Percentiles rank a stretch among this genome's conserved stretches.
phyloP scores from a whole-genome alignment of 768 basidiomycete genomes.

The Pisolithus albus region DNA sequence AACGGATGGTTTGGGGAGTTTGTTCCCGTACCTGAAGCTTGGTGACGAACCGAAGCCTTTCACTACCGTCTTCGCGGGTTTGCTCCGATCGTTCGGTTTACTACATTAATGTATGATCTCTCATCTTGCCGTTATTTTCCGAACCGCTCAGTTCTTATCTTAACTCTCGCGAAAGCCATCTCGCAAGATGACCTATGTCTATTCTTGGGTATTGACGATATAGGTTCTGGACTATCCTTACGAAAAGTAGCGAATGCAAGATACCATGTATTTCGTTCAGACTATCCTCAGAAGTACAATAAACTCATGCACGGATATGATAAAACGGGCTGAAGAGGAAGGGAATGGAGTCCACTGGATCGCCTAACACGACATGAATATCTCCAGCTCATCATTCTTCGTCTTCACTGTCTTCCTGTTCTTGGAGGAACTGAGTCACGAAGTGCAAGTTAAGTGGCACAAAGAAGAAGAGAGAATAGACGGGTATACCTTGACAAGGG shows the following conservation, averaged over 20 bases:
- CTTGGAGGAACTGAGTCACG: slow-evolving; percentile 75
- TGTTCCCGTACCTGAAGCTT: slow-evolving; percentile 73
- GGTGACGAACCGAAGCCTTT: slow-evolving; percentile 42
- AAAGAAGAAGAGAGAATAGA: slow-evolving; percentile 1
- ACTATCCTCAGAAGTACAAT: slow-evolving; percentile 11
- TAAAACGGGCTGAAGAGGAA: background rate
- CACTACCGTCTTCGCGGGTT: slow-evolving; percentile 11
- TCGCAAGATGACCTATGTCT: background rate
- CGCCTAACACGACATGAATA: too few relatives aligned
- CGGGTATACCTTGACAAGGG: slow-evolving; percentile 74
- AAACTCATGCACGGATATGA: background rate
- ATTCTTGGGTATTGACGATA: background rate
- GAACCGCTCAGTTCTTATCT: too few relatives aligned
- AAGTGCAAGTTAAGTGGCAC: background rate
- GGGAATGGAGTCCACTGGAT: background rate
- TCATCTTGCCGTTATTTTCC: background rate
- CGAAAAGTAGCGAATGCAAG: slow-evolving; percentile 3
- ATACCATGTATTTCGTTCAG: slow-evolving; percentile 8
- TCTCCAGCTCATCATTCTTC: slow-evolving; percentile 43
- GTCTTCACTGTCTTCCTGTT: slow-evolving; percentile 74
- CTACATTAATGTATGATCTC: background rate
- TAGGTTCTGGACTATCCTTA: background rate
- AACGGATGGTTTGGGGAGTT: slow-evolving; percentile 78
- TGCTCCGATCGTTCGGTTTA: background rate
- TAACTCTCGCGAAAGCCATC: background rate